Percentiles rank a stretch among this genome's conserved stretches.
These are phyloP conservation scores for Trichoderma asperellum DNA, from an alignment of 2,329 filamentous ascomycete species.

Conservation along the genomic window DNA sequence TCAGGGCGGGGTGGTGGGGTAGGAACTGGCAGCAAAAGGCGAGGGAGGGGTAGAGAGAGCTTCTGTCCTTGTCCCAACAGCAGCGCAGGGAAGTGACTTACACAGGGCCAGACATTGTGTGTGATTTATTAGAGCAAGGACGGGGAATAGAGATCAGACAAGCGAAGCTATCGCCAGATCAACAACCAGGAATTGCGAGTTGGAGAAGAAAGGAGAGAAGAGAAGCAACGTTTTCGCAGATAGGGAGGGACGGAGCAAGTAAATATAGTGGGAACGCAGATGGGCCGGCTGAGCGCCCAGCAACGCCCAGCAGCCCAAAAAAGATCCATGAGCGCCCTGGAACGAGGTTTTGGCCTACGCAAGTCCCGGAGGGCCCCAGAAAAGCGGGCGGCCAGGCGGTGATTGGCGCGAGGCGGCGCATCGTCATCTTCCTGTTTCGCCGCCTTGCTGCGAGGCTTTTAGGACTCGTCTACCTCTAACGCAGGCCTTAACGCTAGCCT, in stretches of 20 bases:
- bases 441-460: conserved; percentile 19
- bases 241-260: conserved; percentile 27
- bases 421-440: conserved; percentile 36
- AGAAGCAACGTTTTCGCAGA: conserved; percentile 15
- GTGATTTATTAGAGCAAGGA: conserved; percentile 1
- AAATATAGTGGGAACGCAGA: conserved; percentile 28
- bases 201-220: neutral
- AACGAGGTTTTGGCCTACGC: conserved; percentile 29
- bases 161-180: neutral
- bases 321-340: neutral
- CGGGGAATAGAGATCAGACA: neutral
- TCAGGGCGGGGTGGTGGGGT: conserved; percentile 49
- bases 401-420: conserved; percentile 36
- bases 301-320: conserved; percentile 13
- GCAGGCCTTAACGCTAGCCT: conserved; percentile 9
- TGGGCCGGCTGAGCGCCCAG: conserved; percentile 21
- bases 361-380: conserved; percentile 34
- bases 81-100: conserved; percentile 52
- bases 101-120: conserved; percentile 68
- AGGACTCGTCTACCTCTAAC: conserved; percentile 16
- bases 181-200: neutral
- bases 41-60: conserved; percentile 31
- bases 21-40: conserved; percentile 34
- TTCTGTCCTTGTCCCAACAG: conserved; percentile 25
- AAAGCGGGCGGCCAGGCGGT: conserved; percentile 35